Percentiles rank a stretch among this genome's conserved stretches.
These are phyloP conservation scores for Solanum chmielewskii DNA, from an alignment of 257 asterid species.

Conservation along the genomic window DNA sequence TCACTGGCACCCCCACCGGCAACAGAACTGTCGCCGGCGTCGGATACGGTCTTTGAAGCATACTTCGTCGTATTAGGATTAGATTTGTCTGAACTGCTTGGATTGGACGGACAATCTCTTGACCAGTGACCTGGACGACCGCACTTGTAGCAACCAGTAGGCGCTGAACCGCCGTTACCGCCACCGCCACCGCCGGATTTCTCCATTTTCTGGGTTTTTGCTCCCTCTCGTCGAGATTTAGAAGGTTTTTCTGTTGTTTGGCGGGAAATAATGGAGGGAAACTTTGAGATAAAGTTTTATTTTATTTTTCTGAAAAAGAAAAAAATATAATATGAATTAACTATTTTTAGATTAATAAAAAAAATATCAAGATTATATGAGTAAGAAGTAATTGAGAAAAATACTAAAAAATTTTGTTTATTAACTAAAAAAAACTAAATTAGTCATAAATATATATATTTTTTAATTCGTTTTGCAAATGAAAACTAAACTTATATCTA, in stretches of 20 bases:
- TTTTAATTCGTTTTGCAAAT: neutral
- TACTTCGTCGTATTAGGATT: neutral
- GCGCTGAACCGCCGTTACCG: slow-evolving; percentile 30
- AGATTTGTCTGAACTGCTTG: slow-evolving; percentile 9
- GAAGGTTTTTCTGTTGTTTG: neutral
- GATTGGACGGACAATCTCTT: slow-evolving; percentile 71
- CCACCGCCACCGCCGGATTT: slow-evolving; percentile 16
- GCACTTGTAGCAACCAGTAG: slow-evolving; percentile 96
- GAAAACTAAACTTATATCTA: neutral
- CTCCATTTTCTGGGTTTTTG: slow-evolving; percentile 9
- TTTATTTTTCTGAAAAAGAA: neutral
- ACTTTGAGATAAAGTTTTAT: neutral
- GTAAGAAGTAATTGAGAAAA: neutral
- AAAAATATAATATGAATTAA: neutral
- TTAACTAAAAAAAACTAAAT: neutral
- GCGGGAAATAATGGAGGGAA: neutral
- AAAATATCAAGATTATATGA: neutral
- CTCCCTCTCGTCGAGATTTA: neutral
- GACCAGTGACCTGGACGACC: slow-evolving; percentile 99
- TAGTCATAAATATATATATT: neutral
- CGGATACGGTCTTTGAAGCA: neutral
- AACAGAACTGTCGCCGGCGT: neutral
- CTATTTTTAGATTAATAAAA: neutral
- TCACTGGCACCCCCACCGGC: neutral
- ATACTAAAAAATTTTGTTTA: neutral